Percentiles rank a stretch among this genome's conserved stretches.
Conservation (phyloP, 2,329 filamentous ascomycete genomes). For the Chrysoporthe deuterocubensis region DNA sequence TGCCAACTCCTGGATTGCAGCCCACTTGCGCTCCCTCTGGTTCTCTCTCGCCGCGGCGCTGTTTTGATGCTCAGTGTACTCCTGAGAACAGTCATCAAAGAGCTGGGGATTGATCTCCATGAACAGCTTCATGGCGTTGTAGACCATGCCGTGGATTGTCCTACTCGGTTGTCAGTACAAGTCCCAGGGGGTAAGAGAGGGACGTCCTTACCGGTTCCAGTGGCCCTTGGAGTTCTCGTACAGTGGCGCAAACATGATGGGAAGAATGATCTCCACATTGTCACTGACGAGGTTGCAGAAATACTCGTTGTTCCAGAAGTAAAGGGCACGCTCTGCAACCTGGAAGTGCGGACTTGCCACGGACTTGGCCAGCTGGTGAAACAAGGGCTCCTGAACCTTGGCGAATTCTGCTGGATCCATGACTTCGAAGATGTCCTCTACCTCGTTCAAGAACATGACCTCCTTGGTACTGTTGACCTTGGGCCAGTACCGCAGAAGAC, state of each 20-base stretch:
- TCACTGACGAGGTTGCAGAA: slow-evolving; percentile 99
- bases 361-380: slow-evolving; percentile 96
- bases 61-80: slow-evolving; percentile 96
- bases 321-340: slow-evolving; percentile 93
- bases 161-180: slow-evolving; percentile 49
- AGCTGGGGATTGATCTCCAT: slow-evolving; percentile 99
- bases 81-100: slow-evolving; percentile 97
- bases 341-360: slow-evolving; percentile 99
- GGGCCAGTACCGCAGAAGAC: slow-evolving; percentile 94
- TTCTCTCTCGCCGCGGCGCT: slow-evolving; percentile 84
- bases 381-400: slow-evolving; percentile 96
- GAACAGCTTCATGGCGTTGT: slow-evolving; percentile 99
- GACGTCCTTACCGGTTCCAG: slow-evolving; percentile 82
- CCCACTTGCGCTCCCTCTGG: slow-evolving; percentile 85
- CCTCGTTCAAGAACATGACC: slow-evolving; percentile 99
- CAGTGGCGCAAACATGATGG: slow-evolving; percentile 98
- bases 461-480: slow-evolving; percentile 99
- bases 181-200: neutral
- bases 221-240: slow-evolving; percentile 99
- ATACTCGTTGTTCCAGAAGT: slow-evolving; percentile 99
- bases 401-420: slow-evolving; percentile 99
- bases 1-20: slow-evolving; percentile 79
- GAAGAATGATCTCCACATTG: slow-evolving; percentile 96
- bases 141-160: slow-evolving; percentile 99
- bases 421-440: slow-evolving; percentile 99